phyloP scores from a whole-genome alignment of 2,329 filamentous ascomycete genomes.

The Aspergillus ustus region DNA sequence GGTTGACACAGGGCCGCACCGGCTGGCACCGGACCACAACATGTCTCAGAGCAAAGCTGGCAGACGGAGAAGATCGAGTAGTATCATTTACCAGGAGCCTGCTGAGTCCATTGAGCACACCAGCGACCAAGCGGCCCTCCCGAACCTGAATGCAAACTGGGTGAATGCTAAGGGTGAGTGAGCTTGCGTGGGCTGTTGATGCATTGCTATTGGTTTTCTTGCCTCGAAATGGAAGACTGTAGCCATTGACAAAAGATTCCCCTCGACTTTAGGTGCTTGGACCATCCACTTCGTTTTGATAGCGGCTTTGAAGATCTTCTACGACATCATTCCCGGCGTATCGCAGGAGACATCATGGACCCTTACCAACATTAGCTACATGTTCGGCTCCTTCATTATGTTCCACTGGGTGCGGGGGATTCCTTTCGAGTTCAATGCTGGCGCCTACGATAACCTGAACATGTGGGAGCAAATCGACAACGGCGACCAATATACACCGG shows the following conservation, averaged over 20 bases:
- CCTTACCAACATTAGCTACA: conserved; percentile 97
- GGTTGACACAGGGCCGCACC: conserved; percentile 66
- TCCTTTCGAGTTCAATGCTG: conserved; percentile 97
- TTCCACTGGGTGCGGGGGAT: conserved; percentile 98
- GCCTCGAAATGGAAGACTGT: not conserved
- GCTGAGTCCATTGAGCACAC: conserved; percentile 96
- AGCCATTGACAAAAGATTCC: conserved; percentile 23
- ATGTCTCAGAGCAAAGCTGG: conserved; percentile 68
- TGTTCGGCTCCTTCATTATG: conserved; percentile 99
- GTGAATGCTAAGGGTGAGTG: conserved; percentile 94
- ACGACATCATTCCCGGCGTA: conserved; percentile 93
- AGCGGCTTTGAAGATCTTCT: conserved; percentile 88
- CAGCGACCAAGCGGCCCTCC: conserved; percentile 91
- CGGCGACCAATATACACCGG: conserved; percentile 95
- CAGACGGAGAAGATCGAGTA: conserved; percentile 92
- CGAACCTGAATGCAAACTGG: conserved; percentile 98
- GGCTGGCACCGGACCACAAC: conserved; percentile 64
- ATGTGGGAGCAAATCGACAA: conserved; percentile 99
- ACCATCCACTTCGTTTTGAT: conserved; percentile 96
- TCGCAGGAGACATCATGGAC: conserved; percentile 99
- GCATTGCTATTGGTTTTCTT: conserved; percentile 10
- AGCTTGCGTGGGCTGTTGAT: conserved; percentile 13
- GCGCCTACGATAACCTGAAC: conserved; percentile 98
- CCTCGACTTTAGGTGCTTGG: conserved; percentile 76
- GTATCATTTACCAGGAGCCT: conserved; percentile 97